Base-by-base conservation (phyloP, 2,329 filamentous ascomycete genomes). In the Chrysoporthe cubensis region DNA sequence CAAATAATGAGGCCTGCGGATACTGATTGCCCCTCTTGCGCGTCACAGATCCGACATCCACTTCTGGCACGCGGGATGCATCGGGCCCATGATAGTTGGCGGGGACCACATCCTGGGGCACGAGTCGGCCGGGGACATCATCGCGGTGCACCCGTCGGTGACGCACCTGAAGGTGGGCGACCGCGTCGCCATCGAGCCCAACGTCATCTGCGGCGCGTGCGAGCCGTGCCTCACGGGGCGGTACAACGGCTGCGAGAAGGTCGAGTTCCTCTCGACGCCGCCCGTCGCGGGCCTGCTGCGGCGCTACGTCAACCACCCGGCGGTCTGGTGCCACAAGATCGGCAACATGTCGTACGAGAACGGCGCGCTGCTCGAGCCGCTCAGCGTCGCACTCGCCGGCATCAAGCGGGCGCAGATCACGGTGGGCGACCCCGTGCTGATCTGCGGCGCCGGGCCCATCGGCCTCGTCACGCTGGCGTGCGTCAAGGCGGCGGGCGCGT, bases 21-120 rank as follows among this genome's bases (percentile, higher is more conserved):
- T 61, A 57, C 67, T 69, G 40, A 69, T 37, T 56, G 32, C 11
- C 6, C 8, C 26, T 54, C 16, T 2, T 4, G 4, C 21, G 21
- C 57, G 5, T 64, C 14, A 61, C 74, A 95, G 92, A 67, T 97
- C 93, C 69, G 94, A 97, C 80, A 90, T 98, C 66, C 95, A 98
- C 82, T 98, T 98, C 84, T 98, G 95, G 95, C 93, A 96, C 78
- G 91, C 91, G 62, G 95, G 95, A 72, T 92, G 92, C 82, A 98
- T 98, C 77, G 95, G 95, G 40, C 94, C 94, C 73, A 97, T 97
- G 94, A 90, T 97, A 71, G 95, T 98, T 60, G 87, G 87, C 73
- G 91, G 87, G 75, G 91, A 94, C 76, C 95, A 97, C 80, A 94
- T 97, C 76, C 89, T 98, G 26, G 95, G 95, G 72, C 95, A 98